phyloP scores from a whole-genome alignment of 208 protist species.

The Trypanosoma brucei region DNA sequence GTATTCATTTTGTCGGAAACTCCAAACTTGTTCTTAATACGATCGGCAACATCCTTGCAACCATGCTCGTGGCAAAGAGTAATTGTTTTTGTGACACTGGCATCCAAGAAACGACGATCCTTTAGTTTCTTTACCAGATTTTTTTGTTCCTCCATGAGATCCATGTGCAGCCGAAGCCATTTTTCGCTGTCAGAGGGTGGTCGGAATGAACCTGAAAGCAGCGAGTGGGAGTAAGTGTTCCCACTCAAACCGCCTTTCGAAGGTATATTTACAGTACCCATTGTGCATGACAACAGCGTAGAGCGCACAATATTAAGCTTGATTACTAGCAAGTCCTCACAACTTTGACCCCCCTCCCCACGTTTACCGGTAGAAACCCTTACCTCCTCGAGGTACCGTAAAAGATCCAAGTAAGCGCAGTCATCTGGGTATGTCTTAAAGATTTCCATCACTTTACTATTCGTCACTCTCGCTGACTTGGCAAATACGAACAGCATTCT shows the following conservation, averaged over 20 bases:
- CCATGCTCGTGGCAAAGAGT: conserved; percentile 59
- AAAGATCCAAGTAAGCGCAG: conserved; percentile 36
- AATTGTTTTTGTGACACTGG: conserved; percentile 57
- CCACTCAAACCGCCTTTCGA: conserved; percentile 9
- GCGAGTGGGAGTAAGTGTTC: conserved; percentile 10
- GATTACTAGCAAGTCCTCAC: conserved; percentile 59
- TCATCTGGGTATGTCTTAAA: conserved; percentile 40
- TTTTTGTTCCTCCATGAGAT: conserved; percentile 57
- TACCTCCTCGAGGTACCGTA: conserved; percentile 52
- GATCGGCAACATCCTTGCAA: conserved; percentile 31
- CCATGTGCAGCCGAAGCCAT: conserved; percentile 24
- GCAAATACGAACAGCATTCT: conserved; percentile 51
- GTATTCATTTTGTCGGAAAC: conserved; percentile 74
- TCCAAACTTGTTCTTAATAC: conserved; percentile 52
- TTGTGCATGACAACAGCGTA: conserved; percentile 22
- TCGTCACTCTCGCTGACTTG: conserved; percentile 30
- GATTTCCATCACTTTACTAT: conserved; percentile 34
- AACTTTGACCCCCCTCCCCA: conserved; percentile 30
- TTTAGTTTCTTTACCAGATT: conserved; percentile 55
- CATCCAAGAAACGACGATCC: conserved; percentile 71
- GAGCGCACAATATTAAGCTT: conserved; percentile 45
- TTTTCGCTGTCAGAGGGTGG: conserved; percentile 23
- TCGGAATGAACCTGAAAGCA: conserved; percentile 18
- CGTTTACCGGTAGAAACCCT: conserved; percentile 22
- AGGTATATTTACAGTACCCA: conserved; percentile 18